phyloP scores from a whole-genome alignment of 2,329 filamentous ascomycete genomes.

The Alternaria sp. region DNA sequence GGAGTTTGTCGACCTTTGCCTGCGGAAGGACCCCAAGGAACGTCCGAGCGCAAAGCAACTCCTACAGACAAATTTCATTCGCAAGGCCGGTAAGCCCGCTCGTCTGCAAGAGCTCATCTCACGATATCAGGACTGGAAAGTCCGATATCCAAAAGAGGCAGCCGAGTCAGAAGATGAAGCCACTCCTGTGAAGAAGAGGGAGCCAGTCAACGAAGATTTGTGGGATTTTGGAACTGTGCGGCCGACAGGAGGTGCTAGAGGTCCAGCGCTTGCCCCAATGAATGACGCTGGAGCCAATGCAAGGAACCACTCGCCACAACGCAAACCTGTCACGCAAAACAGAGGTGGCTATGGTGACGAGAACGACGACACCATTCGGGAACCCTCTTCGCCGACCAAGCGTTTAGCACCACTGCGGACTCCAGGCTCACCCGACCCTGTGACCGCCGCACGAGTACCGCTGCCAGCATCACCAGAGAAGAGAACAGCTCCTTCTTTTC shows the following conservation, averaged over 20 bases:
- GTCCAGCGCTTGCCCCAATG: constrained; percentile 73
- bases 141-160: constrained; percentile 76
- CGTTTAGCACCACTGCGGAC: constrained; percentile 40
- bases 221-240: constrained; percentile 99
- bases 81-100: constrained; percentile 92
- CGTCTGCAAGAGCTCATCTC: constrained; percentile 97
- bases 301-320: constrained; percentile 56
- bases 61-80: constrained; percentile 88
- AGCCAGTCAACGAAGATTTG: constrained; percentile 78
- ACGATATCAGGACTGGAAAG: constrained; percentile 84
- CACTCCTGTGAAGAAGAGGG: constrained; percentile 47
- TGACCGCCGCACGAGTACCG: constrained; percentile 55
- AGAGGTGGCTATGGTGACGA: constrained; percentile 43
- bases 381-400: constrained; percentile 56
- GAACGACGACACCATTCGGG: constrained; percentile 49
- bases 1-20: constrained; percentile 68
- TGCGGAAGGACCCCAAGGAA: constrained; percentile 89
- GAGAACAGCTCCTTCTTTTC: constrained; percentile 42
- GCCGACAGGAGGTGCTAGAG: constrained; percentile 63
- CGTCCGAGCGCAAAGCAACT: constrained; percentile 86
- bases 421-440: constrained; percentile 51
- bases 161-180: constrained; percentile 55
- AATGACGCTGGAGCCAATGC: constrained; percentile 84
- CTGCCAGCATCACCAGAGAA: constrained; percentile 58
- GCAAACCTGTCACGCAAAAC: constrained; percentile 43